These are phyloP conservation scores for Solanum gandarillasii DNA, from an alignment of 257 asterid species.

Conservation along the genomic window DNA sequence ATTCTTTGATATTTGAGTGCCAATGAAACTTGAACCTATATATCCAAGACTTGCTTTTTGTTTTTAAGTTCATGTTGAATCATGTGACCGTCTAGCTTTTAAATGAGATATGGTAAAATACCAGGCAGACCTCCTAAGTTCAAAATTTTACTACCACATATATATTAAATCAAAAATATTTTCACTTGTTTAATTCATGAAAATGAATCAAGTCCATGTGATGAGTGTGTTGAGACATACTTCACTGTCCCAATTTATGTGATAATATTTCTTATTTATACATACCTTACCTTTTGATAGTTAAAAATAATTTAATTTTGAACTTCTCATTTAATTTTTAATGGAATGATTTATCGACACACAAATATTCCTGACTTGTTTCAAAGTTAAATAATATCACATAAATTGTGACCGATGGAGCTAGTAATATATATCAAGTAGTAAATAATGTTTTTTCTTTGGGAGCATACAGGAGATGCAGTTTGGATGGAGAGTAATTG, in stretches of 20 bases:
- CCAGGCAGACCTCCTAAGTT: not conserved
- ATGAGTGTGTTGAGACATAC: not conserved
- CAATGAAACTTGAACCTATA: not conserved
- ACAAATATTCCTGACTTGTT: not conserved
- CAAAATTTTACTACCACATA: too few species aligned
- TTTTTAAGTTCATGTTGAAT: not conserved
- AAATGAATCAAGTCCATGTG: not conserved
- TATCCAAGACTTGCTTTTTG: not conserved
- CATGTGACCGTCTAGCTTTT: not conserved
- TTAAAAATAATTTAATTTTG: not conserved
- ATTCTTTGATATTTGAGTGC: too few species aligned
- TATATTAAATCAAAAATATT: too few species aligned
- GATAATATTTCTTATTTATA: not conserved
- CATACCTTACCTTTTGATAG: not conserved
- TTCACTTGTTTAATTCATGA: not conserved
- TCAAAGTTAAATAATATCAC: too few species aligned
- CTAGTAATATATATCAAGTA: not conserved
- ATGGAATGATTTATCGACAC: not conserved
- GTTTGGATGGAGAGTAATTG: slow-evolving; percentile 20
- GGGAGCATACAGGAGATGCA: slow-evolving; percentile 17
- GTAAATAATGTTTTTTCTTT: not conserved
- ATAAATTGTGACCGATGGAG: too few species aligned
- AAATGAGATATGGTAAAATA: not conserved
- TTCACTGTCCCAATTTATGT: not conserved
- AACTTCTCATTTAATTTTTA: not conserved